Base-by-base conservation (phyloP, 257 asterid species). In the Capsicum baccatum region DNA sequence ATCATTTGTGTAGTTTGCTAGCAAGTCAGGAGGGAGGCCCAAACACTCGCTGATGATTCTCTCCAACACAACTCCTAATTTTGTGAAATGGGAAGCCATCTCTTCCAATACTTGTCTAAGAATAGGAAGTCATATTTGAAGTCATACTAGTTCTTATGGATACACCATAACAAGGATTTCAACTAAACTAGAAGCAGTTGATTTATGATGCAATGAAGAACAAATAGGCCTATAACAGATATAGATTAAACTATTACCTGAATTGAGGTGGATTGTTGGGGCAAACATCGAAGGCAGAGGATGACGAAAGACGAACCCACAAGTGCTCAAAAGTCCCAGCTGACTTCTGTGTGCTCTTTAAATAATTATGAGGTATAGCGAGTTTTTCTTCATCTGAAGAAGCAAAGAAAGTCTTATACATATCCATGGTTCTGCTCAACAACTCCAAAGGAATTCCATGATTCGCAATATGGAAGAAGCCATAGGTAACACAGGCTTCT, bases 11-110 rank as follows among this genome's bases (percentile, higher is more conserved):
- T 88, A 91, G 33, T 87, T 87, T 74, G 88, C 87, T 62, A 93
- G 83, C 81, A 86, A 90, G 83, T 81, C 80, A 0, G 81, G 82
- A 5, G 94, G 91, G 13, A 93, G 90, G 33, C 90, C 93, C 81
- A 93, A 74, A 59, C 95, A 93, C 3, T 89, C 94, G 78, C 86
- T 91, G 76, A 93, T 8, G 58, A 93, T 87, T 10, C 86, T 76
- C 87, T 91, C 93, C 3, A 90, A 44, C 2, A 93, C 3, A 16
- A 79, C 66, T 4, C 91, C 93, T 0, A 85, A 84, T 79, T 87
- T 88, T 7, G 84, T 39, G 42, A 93, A 89, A 9, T 81, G 26
- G 8, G 15, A 21, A 84, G 92, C 86, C 69, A 89, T 7, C 79
- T 88, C 92, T n/a, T 90, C 95, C 5, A 86, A 8, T 33, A 86